Evolutionary conservation across 352 stramenopile genomes (phyloP).

Genomic region (Phytophthora pinifolia): DNA sequence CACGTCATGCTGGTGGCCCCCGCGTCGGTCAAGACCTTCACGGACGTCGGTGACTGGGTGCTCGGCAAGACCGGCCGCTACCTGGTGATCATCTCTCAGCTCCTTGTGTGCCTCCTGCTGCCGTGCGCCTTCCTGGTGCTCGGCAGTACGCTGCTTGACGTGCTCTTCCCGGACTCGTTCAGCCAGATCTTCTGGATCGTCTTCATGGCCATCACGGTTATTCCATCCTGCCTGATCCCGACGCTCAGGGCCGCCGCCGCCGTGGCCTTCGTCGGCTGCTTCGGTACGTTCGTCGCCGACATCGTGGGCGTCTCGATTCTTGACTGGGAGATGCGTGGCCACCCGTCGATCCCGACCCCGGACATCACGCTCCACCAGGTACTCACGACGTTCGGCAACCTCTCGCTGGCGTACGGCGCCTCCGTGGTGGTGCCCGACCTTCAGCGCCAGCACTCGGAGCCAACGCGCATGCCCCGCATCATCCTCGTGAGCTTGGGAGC

Average conservation of each 20-base stretch:
- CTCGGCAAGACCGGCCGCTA: conserved; percentile 36
- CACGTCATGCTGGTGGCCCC: conserved; percentile 44
- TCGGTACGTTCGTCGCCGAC: conserved; percentile 30
- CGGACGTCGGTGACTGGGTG: conserved; percentile 42
- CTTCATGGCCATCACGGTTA: conserved; percentile 31
- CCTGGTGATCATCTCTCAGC: conserved; percentile 29
- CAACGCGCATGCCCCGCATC: conserved; percentile 41
- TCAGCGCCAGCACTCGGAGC: conserved; percentile 39
- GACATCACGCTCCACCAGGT: conserved; percentile 33
- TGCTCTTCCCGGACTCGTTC: conserved; percentile 41
- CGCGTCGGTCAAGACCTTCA: conserved; percentile 38
- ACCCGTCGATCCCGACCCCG: conserved; percentile 22
- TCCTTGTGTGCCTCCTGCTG: conserved; percentile 29
- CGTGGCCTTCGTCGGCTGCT: conserved; percentile 26
- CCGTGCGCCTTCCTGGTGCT: conserved; percentile 42
- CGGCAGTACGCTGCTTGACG: conserved; percentile 31
- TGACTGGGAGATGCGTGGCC: conserved; percentile 28
- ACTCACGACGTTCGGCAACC: conserved; percentile 29
- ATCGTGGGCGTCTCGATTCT: conserved; percentile 25
- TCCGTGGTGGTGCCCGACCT: conserved; percentile 30
- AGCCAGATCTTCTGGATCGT: conserved; percentile 32
- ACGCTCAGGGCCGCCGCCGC: conserved; percentile 21
- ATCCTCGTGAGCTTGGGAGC: conserved; percentile 37
- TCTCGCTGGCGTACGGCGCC: conserved; percentile 29
- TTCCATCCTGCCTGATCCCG: conserved; percentile 27